Conservation (phyloP, 148 eudicot species). For the Vaccinium macrocarpon region DNA sequence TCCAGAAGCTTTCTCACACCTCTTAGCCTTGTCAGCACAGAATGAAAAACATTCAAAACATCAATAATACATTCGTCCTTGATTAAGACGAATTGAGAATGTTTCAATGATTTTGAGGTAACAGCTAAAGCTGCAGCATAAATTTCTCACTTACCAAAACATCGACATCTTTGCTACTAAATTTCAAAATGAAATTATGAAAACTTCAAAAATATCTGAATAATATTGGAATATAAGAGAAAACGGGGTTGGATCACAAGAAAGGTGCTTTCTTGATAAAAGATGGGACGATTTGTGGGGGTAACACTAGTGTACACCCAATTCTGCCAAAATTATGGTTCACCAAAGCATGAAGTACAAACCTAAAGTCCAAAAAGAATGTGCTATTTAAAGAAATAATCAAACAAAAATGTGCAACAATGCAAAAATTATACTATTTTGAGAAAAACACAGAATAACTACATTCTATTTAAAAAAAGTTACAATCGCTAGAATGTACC, state of each 20-base stretch:
- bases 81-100: not conserved
- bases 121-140: not conserved
- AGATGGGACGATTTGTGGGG: not conserved
- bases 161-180: not conserved
- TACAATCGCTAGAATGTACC: conserved; percentile 33
- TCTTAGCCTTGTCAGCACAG: not conserved
- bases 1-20: not conserved
- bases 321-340: not conserved
- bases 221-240: not conserved
- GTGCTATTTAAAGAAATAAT: not conserved
- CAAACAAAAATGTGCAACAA: not conserved
- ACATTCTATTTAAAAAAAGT: not conserved
- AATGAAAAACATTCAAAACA: not conserved
- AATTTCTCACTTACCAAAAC: not conserved
- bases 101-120: not conserved
- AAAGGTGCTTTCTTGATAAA: not conserved
- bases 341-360: not conserved
- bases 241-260: not conserved
- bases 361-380: not conserved
- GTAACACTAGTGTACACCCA: not conserved
- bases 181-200: not conserved
- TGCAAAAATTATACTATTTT: not conserved
- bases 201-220: not conserved
- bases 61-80: not conserved
- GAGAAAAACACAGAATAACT: not conserved